phyloP scores from a whole-genome alignment of 2,329 filamentous ascomycete species.

The Epichloe gansuensis region DNA sequence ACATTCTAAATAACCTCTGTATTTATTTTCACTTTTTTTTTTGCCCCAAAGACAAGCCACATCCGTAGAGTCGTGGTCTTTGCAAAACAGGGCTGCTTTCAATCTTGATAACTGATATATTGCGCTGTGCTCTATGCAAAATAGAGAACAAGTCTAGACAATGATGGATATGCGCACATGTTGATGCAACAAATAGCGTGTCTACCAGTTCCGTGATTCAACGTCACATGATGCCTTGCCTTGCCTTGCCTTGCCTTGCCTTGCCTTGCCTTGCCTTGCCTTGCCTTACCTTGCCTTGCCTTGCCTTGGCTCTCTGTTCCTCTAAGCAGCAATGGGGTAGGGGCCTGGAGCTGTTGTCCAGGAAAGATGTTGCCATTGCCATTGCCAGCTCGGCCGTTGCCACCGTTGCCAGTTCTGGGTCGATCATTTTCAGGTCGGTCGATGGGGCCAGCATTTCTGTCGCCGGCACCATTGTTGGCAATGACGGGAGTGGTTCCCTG shows the following conservation, averaged over 20 bases:
- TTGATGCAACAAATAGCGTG: background rate
- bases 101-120: background rate
- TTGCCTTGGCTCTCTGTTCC: no score
- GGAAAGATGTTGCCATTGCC: background rate
- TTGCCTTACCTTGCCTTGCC: no score
- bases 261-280: no score
- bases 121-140: background rate
- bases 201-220: background rate
- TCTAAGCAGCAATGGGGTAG: no score
- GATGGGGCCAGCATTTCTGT: no score
- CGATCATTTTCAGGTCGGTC: background rate
- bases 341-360: no score
- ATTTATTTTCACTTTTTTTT: background rate
- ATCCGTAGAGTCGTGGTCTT: no score
- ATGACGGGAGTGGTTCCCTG: constrained; percentile 38
- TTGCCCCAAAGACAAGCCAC: background rate
- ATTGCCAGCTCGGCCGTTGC: background rate
- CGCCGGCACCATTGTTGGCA: constrained; percentile 40
- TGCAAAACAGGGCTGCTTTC: background rate
- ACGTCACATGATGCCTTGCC: no score
- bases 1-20: constrained; percentile 5
- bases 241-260: no score
- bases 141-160: background rate
- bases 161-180: background rate
- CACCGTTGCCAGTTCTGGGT: background rate